Base-by-base conservation (phyloP, 805 yeast species). In the Metschnikowia henanensis region DNA sequence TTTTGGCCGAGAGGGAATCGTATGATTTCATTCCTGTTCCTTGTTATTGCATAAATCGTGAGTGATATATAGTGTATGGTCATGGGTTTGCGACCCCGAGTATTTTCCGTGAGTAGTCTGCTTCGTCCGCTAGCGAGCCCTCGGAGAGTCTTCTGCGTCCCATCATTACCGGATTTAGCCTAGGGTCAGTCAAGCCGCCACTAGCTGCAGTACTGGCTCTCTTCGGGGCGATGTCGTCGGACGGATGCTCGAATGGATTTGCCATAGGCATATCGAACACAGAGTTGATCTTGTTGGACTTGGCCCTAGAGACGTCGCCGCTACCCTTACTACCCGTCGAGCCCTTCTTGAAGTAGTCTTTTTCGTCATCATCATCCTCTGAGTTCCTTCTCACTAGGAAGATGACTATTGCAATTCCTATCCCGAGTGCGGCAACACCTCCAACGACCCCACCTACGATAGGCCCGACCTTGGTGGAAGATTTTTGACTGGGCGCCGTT, bases 101-200 rank as follows among this genome's bases (percentile, higher is more conserved):
- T 16, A 87, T 81, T 67, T 88, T 88, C 59, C 90, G 73, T 38
- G 87, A 76, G 65, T 84, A 87, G 61, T 87, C 94, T 4, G 87
- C 80, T 49, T 86, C 95, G 61, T 89, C 95, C 9, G 95, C 91
- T 41, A 91, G 70, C 2, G 92, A 82, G 4, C 96, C 96, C 56
- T 87, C 92, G 56, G 90, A 81, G 49, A 87, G 73, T 51, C 96
- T 73, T 58, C 95, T 80, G 59, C 91, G 80, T 30, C 95, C 96
- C 62, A 86, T 69, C 84, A 86, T 81, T 34, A 80, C 76, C 1
- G 90, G 89, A 60, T 84, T 83, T 49, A 84, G 65, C 45, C 90
- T 72, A 37, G 85, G 89, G 61, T 80, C 91, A 17, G 53, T 41
- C 23, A 53, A 46, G 45, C 60, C 44, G 40, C 59, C 46, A 19